Evolutionary conservation across 352 stramenopile genomes (phyloP), one percentile per base, ranked within the genome.

Genomic region (Phytophthora rubi): DNA sequence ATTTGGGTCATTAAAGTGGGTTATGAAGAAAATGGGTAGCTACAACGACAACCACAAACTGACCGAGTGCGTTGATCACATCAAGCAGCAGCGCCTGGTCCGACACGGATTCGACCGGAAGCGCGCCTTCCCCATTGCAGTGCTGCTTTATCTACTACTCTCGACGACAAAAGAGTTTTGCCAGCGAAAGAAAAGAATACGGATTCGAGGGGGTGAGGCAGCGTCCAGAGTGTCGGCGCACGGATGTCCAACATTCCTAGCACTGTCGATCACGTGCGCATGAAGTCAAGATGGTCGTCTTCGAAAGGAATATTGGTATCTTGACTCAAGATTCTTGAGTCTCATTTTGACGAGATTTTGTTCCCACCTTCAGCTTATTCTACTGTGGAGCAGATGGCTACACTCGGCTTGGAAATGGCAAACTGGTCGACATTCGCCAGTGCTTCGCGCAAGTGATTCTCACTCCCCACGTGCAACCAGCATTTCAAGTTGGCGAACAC

Each of bases 91-190:
- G 47, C 10, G 53, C 18, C 6, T 66, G 55, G 21, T 75, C 68
- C 18, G 60, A 18, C 44, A 73, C 39, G 66, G 59, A 32, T 69
- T 73, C 16, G 32, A 53, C 4, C 42, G 66, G 53, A 73, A 69
- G n/a, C 45, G 30, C 44, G 32, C 26, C 37, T 60, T 67, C 35
- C 28, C 42, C 52, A 68, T 68, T 2, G 10, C 8, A n/a, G 18
- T 13, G 18, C 16, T 15, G 16, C 12, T 53, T 26, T 26, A 26
- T 26, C 18, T 47, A 13, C 13, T 18, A 1, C 13, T 47, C 5
- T 0, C 23, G 16, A 32, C 23, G 21, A 7, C 23, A 18, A 53
- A n/a, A 53, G 47, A 33, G 28, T 37, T 23, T 13, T 61, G 18
- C 6, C 37, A 28, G 23, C 32, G 32, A 28, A 51, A 32, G 23